A percentile compares a stretch with the other conserved stretches of the same genome.
These are phyloP conservation scores for Phaeosphaeriaceae sp. DNA, from an alignment of 2,329 filamentous ascomycete genomes.

Conservation along the genomic window DNA sequence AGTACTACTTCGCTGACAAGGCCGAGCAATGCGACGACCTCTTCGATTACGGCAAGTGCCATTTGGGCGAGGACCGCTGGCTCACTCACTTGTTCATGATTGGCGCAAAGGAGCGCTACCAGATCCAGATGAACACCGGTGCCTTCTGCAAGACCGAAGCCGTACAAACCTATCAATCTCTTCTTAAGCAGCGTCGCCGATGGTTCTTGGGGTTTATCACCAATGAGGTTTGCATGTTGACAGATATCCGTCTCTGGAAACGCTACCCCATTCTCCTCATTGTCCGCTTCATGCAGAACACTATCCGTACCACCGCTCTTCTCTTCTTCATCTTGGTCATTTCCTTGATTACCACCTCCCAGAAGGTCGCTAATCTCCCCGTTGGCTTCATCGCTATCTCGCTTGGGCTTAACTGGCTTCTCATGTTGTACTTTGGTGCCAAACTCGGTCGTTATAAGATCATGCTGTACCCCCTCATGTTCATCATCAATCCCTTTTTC, in stretches of 20 bases:
- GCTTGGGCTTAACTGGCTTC: constrained; percentile 87
- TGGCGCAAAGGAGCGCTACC: constrained; percentile 87
- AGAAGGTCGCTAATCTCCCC: constrained; percentile 77
- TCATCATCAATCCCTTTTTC: constrained; percentile 92
- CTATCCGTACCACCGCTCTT: constrained; percentile 89
- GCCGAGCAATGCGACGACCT: constrained; percentile 93
- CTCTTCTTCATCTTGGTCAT: constrained; percentile 94
- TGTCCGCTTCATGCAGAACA: constrained; percentile 94
- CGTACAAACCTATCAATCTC: constrained; percentile 82
- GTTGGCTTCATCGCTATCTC: constrained; percentile 94
- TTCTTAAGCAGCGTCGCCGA: constrained; percentile 91
- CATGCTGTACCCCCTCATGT: constrained; percentile 95
- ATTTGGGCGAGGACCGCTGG: constrained; percentile 95
- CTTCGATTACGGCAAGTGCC: constrained; percentile 95
- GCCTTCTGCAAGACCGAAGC: constrained; percentile 99
- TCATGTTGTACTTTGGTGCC: constrained; percentile 95
- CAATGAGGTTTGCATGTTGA: constrained; percentile 98
- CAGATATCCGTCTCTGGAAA: constrained; percentile 88
- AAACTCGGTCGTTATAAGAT: constrained; percentile 90
- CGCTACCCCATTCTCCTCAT: constrained; percentile 86
- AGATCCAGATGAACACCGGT: constrained; percentile 97
- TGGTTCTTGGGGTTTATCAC: constrained; percentile 99
- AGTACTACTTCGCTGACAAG: constrained; percentile 98
- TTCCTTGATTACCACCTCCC: constrained; percentile 83
- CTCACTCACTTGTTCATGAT: constrained; percentile 99